Percentiles rank a stretch among this genome's conserved stretches.
phyloP scores from a whole-genome alignment of 257 asterid genomes.

The Parsonsia alboflavescens region DNA sequence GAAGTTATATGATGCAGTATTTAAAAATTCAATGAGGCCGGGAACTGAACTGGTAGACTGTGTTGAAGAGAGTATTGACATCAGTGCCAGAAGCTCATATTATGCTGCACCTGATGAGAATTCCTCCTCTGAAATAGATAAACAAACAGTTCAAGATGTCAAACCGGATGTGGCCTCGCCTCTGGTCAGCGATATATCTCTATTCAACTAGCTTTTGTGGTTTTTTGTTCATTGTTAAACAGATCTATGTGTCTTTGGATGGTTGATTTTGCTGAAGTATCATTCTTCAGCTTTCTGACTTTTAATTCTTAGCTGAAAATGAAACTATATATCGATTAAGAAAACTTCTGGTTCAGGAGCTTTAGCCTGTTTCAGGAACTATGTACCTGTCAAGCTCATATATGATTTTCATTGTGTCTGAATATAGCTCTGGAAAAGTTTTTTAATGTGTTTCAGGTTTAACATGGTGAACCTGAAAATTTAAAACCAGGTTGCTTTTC shows the following conservation, averaged over 20 bases:
- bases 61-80: conserved; percentile 38
- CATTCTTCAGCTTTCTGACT: background rate
- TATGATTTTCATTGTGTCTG: background rate
- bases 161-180: conserved; percentile 26
- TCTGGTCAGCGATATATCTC: conserved; percentile 36
- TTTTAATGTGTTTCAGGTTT: background rate
- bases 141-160: conserved; percentile 21
- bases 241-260: background rate
- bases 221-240: background rate
- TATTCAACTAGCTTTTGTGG: background rate
- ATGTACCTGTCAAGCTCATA: background rate
- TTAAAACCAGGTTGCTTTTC: background rate
- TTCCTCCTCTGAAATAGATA: conserved; percentile 30
- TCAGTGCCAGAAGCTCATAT: conserved; percentile 37
- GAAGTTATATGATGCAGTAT: conserved; percentile 54
- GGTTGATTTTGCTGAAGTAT: no score
- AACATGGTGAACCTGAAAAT: background rate
- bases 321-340: background rate
- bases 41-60: conserved; percentile 22
- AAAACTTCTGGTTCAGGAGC: background rate
- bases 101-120: conserved; percentile 44
- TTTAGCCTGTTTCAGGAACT: no score
- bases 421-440: background rate
- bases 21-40: conserved; percentile 38
- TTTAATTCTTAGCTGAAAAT: background rate